Evolutionary conservation across 2,329 filamentous ascomycete species (phyloP), one percentile per base, ranked within the genome.

Genomic region (Phialemoniopsis sp.): DNA sequence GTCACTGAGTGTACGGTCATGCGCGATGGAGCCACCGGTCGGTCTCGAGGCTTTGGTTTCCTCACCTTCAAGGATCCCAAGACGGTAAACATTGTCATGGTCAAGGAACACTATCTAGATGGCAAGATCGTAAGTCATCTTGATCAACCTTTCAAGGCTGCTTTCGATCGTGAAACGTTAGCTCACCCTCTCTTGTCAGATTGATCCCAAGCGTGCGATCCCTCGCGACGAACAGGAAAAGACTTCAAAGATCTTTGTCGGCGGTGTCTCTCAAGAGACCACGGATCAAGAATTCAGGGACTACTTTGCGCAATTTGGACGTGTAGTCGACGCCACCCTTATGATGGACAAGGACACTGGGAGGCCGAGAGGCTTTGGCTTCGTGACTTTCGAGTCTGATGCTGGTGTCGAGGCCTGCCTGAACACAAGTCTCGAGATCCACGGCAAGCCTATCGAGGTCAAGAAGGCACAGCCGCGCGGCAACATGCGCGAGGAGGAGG

Each of bases 321-420:
- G 91, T 45, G 93, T 98, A 15, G 85, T 98, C 30, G 93, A 98
- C 65, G 93, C 93, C 3, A 98, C 93, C 0, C 80, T 98, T 3
- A 98, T 98, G 93, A 98, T 98, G 82, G 93, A 98, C 62, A 98
- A 98, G 66, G 93, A 98, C 62, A 98, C 93, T 1, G 93, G 93
- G n/a, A 81, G 93, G 31, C 93, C 93, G 3, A 79, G 93, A 57
- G 93, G 93, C 2, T 98, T 98, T 56, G 93, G 93, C 13, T 98
- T 98, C 61, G 93, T 98, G 38, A 98, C 93, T 0, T 98, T 98
- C 53, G 93, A 98, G 64, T 94, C 85, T 50, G 93, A 98, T 56
- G 83, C 88, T 13, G 93, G 93, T 14, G 93, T 98, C 33, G 93
- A 98, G 48, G 86, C 87, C 28, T 95, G 90, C 44, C 80, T 98